Conservation (phyloP, 1,284 basidiomycete species). For the Somion occarium region DNA sequence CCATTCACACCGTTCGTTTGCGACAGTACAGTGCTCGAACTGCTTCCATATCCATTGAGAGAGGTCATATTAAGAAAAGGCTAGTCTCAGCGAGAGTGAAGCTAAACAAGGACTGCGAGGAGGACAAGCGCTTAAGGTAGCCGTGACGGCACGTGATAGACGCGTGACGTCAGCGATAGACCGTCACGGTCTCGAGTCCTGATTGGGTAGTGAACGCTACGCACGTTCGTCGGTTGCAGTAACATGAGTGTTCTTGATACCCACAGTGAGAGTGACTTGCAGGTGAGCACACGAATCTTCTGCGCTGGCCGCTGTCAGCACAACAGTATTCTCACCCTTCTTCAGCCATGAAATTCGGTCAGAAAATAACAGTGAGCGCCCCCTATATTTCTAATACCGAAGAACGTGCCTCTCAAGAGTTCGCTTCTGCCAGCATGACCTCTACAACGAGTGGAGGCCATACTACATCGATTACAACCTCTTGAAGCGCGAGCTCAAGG, state of each 20-base stretch:
- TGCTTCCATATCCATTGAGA: conserved; percentile 1
- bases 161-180: background rate
- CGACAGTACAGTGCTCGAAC: background rate
- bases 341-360: conserved; percentile 78
- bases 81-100: background rate
- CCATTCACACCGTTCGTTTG: background rate
- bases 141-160: background rate
- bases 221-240: conserved; percentile 1
- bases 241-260: background rate
- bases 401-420: conserved; percentile 3
- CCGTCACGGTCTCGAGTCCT: background rate
- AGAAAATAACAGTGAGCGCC: conserved; percentile 74
- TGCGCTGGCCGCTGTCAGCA: no score
- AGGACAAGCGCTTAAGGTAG: no score
- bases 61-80: background rate
- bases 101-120: background rate
- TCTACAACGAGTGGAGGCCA: conserved; percentile 87
- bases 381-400: conserved; percentile 4
- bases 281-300: no score
- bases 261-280: no score
- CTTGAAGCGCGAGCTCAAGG: conserved; percentile 89
- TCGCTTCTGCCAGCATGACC: conserved; percentile 54
- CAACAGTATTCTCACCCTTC: background rate
- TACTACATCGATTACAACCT: conserved; percentile 89
- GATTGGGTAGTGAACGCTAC: background rate